Conservation (phyloP, 2,329 filamentous ascomycete species). For the Sclerotinia borealis region DNA sequence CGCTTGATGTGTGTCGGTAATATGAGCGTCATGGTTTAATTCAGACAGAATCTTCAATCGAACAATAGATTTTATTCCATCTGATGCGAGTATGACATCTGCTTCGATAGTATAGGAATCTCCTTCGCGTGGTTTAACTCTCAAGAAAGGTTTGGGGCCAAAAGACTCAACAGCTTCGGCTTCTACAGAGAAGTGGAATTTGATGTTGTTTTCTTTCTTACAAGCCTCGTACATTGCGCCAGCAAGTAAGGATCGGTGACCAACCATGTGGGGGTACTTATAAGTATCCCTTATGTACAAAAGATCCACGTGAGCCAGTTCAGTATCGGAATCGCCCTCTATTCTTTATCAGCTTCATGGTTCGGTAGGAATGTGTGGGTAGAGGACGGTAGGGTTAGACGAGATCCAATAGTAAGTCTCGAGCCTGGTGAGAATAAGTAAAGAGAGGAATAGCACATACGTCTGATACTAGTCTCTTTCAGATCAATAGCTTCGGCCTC, state of each 20-base stretch:
- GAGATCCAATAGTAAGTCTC: background rate
- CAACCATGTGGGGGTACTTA: constrained; percentile 57
- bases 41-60: constrained; percentile 49
- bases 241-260: constrained; percentile 68
- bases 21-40: constrained; percentile 39
- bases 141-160: constrained; percentile 53
- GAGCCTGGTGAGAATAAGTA: background rate
- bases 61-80: constrained; percentile 49
- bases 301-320: constrained; percentile 66
- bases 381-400: background rate
- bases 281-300: constrained; percentile 60
- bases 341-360: background rate
- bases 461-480: constrained; percentile 64
- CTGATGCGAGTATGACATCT: constrained; percentile 47
- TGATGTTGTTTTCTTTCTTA: constrained; percentile 54
- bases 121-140: constrained; percentile 49
- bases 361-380: background rate
- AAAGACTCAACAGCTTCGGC: constrained; percentile 53
- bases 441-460: constrained; percentile 35
- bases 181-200: constrained; percentile 59
- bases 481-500: constrained; percentile 65
- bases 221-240: constrained; percentile 66
- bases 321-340: constrained; percentile 62
- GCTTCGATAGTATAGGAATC: constrained; percentile 43
- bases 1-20: constrained; percentile 67